Evolutionary conservation across 495 filamentous ascomycete species (phyloP).

Genomic region (Xylaria curta): DNA sequence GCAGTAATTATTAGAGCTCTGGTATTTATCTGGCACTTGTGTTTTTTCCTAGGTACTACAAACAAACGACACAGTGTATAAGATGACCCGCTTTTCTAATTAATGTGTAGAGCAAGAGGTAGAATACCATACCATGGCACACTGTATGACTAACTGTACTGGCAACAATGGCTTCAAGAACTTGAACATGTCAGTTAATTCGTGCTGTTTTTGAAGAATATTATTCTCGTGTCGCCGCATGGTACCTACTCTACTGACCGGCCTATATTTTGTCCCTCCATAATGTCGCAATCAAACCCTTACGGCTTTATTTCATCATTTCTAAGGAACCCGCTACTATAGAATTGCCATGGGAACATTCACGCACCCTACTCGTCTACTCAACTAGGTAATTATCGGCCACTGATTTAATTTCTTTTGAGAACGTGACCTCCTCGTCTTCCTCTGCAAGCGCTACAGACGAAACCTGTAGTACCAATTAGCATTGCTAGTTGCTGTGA

Average conservation of each 20-base stretch:
- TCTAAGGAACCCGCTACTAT: neutral
- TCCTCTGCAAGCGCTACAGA: constrained; percentile 76
- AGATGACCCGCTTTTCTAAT: constrained; percentile 20
- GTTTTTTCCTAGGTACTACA: neutral
- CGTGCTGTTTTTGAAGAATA: neutral
- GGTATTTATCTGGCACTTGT: neutral
- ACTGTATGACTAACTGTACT: neutral
- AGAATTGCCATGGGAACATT: neutral
- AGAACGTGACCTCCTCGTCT: constrained; percentile 82
- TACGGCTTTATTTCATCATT: neutral
- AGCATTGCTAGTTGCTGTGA: constrained; percentile 16
- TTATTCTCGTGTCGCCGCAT: constrained; percentile 10
- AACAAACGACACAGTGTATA: constrained; percentile 8
- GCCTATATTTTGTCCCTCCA: neutral
- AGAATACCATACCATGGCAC: neutral
- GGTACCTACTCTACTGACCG: neutral
- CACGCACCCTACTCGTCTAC: constrained; percentile 48
- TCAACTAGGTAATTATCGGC: constrained; percentile 84
- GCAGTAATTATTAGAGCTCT: neutral
- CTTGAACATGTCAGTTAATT: neutral
- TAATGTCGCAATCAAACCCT: neutral
- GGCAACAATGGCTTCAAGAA: neutral
- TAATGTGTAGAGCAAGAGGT: neutral
- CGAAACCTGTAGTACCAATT: constrained; percentile 60
- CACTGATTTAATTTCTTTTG: constrained; percentile 85